Evolutionary conservation across 2,329 filamentous ascomycete species (phyloP), one percentile per base, ranked within the genome.

Genomic region (Colletotrichum sp.): DNA sequence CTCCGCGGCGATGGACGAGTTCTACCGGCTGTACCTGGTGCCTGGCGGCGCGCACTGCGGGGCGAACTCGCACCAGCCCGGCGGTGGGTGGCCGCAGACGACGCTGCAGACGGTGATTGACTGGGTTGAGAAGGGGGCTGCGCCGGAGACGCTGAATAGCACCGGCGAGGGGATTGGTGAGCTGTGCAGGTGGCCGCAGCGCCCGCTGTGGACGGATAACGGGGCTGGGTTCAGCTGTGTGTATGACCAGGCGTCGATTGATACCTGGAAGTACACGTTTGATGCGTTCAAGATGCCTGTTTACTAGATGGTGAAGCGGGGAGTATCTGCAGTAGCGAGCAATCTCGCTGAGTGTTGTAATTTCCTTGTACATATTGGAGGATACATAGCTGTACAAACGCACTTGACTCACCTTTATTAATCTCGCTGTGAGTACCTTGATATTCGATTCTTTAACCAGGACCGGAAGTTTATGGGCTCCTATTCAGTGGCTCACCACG

Each of bases 21-120:
- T 89, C 80, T 91, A 82, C 78, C 75, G 79, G 4, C 74, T 83
- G 22, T 82, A 79, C 72, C 76, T 82, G 1, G 80, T 91, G 2
- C 89, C 90, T 0, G 90, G 90, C 25, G 90, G 86, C 2, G 87
- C 84, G 0, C 89, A 91, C 82, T 91, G 89, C 79, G 77, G 76
- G 36, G 86, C 85, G 5, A 90, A 90, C n/a, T 81, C 81, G 85
- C 86, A 1, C 81, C 87, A 6, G 89, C 89, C 4, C 2, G 30
- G 30, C n/a, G 67, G 65, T 6, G 65, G 67, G 12, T 71, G 65
- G 66, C 65, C 67, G 12, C 66, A 71, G 79, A 85, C 85, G 16
- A 89, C 88, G 78, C 82, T 89, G 77, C 82, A 84, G 77, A 84
- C 80, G 3, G 81, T 89, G 78, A 87, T 91, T 65, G 82, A 88